Evolutionary conservation across 2,329 filamentous ascomycete species (phyloP), one percentile per base, ranked within the genome.

Genomic region (Pseudogymnoascus sp.): DNA sequence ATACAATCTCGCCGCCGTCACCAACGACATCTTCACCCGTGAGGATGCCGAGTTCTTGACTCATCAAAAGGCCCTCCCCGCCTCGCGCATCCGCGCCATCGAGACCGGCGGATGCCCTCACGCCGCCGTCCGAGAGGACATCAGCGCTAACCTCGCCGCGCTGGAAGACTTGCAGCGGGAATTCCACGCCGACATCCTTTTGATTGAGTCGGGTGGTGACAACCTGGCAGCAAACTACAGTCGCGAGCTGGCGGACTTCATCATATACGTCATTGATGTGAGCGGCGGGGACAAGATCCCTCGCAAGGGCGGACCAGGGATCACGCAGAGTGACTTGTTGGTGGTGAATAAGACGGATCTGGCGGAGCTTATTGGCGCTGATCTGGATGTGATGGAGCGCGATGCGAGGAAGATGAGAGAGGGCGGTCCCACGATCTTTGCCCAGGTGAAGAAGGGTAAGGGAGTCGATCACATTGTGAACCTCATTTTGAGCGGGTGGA

Each of bases 11-110:
- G 94, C 94, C 0, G 94, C 92, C 63, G 93, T 99, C 21, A 99
- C 94, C 58, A 97, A 97, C 81, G 93, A 97, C 80, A 97, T 97
- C 80, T 97, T 97, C 81, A 97, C 93, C 21, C 88, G 89, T 66
- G 94, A 99, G 78, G 94, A 99, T 80, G 92, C 92, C 79, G 94
- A 97, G 76, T 99, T 99, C 79, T 86, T 99, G 26, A 96, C 91
- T 63, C 86, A 86, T 62, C 83, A 97, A 81, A 82, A 84, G 66
- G 94, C 94, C 5, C 86, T 97, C 0, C 88, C 92, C 0, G 82
- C 92, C 4, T 75, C 82, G 29, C 90, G 93, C 63, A 97, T 97
- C 78, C 85, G 88, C 64, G 94, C 94, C 71, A 97, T 99, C 75
- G 94, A 99, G 77, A 99, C 94, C 1, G 94, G 94, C 67, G 94